Conservation (phyloP, 2,329 filamentous ascomycete genomes). For the Grosmannia penicillata region DNA sequence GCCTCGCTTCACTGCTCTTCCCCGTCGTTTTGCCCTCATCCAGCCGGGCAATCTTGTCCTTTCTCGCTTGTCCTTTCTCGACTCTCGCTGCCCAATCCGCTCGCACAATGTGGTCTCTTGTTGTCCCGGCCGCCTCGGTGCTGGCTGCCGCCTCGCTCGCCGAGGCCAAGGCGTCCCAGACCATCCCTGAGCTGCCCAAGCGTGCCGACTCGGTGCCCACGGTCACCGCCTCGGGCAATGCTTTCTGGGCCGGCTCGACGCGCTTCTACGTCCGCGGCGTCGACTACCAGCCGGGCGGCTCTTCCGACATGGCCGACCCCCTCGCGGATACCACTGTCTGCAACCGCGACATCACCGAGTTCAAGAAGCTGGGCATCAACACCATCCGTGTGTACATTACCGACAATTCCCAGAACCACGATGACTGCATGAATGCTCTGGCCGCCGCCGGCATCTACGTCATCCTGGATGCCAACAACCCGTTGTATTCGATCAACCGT, state of each 20-base stretch:
- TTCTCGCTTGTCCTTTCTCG: background rate
- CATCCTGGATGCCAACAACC: slow-evolving; percentile 82
- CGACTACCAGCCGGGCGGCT: slow-evolving; percentile 49
- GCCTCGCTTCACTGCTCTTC: background rate
- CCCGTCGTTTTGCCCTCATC: no score
- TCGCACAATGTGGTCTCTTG: slow-evolving; percentile 31
- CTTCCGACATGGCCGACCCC: slow-evolving; percentile 48
- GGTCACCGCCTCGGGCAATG: slow-evolving; percentile 41
- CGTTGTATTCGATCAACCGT: slow-evolving; percentile 77
- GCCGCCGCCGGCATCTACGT: slow-evolving; percentile 82
- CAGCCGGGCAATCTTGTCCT: no score
- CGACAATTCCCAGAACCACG: slow-evolving; percentile 71
- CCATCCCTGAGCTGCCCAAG: slow-evolving; percentile 33
- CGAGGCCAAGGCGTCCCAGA: slow-evolving; percentile 34
- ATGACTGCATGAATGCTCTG: slow-evolving; percentile 70
- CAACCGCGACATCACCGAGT: slow-evolving; percentile 65
- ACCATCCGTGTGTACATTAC: slow-evolving; percentile 85
- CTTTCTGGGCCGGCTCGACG: slow-evolving; percentile 36
- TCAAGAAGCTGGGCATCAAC: slow-evolving; percentile 79
- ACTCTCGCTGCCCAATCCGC: background rate
- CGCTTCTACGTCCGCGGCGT: slow-evolving; percentile 47
- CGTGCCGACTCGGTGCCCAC: slow-evolving; percentile 29
- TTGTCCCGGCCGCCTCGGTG: slow-evolving; percentile 28
- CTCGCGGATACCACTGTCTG: slow-evolving; percentile 57
- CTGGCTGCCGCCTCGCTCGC: slow-evolving; percentile 28